Evolutionary conservation across 768 basidiomycete species (phyloP).

Genomic region (Lyophyllum decastes): DNA sequence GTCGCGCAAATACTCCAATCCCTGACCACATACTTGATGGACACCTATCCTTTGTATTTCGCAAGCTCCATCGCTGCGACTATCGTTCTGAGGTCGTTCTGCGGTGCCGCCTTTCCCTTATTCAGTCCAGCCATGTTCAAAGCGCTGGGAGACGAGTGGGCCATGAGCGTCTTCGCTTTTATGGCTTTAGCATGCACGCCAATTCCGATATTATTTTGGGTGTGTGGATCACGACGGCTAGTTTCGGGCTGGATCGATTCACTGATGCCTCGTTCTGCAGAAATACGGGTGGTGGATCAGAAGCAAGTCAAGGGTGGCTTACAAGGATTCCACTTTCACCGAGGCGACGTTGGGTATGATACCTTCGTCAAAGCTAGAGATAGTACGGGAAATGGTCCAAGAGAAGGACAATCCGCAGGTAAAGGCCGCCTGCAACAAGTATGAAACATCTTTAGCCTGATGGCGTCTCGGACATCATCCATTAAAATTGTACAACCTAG

Average conservation of each 20-base stretch:
- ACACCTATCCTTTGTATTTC: conserved; percentile 65
- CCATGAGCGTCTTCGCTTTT: conserved; percentile 55
- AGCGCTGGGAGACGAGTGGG: conserved; percentile 55
- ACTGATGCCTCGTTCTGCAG: conserved; percentile 27
- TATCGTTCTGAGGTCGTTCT: conserved; percentile 62
- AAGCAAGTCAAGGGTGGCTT: conserved; percentile 45
- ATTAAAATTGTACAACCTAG: not conserved
- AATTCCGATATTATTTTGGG: conserved; percentile 58
- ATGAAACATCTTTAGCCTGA: not conserved
- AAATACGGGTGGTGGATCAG: conserved; percentile 53
- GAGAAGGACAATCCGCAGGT: conserved; percentile 9
- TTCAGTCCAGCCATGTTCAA: conserved; percentile 55
- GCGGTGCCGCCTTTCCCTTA: conserved; percentile 65
- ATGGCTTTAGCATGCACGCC: conserved; percentile 53
- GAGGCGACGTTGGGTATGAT: not conserved
- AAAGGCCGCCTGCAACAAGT: not conserved
- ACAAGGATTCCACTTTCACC: conserved; percentile 31
- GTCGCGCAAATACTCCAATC: conserved; percentile 67
- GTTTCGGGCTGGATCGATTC: not conserved
- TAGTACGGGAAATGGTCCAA: conserved; percentile 17
- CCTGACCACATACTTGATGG: conserved; percentile 72
- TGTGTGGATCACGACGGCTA: conserved; percentile 26
- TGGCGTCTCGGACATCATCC: not conserved
- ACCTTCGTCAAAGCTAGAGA: conserved; percentile 9
- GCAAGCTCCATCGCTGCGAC: conserved; percentile 72